These are phyloP conservation scores for Podospora fimiseda DNA, from an alignment of 495 filamentous ascomycete genomes.

Conservation along the genomic window DNA sequence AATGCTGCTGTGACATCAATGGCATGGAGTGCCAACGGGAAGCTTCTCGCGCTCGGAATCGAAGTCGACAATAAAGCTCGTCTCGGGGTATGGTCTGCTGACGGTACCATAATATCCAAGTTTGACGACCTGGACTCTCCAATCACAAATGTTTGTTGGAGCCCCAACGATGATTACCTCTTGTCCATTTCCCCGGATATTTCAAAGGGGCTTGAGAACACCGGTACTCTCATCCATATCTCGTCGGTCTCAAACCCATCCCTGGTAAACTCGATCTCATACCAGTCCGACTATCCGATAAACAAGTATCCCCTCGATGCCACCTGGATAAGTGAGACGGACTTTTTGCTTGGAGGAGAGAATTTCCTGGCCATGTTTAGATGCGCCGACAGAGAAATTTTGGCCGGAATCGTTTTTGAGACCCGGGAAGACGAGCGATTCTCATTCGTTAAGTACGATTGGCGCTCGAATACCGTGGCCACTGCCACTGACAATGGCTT, in stretches of 20 bases:
- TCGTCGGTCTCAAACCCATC: conserved; percentile 33
- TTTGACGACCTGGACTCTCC: conserved; percentile 45
- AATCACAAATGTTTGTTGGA: conserved; percentile 57
- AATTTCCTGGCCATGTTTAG: conserved; percentile 39
- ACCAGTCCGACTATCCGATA: conserved; percentile 41
- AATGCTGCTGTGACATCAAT: conserved; percentile 53
- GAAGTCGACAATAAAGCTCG: conserved; percentile 55
- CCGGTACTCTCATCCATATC: conserved; percentile 44
- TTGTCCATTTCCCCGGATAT: conserved; percentile 48
- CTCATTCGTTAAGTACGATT: conserved; percentile 44
- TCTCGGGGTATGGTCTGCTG: conserved; percentile 60
- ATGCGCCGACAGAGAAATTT: conserved; percentile 34
- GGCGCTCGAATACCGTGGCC: conserved; percentile 37
- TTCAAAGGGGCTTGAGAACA: conserved; percentile 26
- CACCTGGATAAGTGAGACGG: conserved; percentile 52
- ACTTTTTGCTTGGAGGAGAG: conserved; percentile 56
- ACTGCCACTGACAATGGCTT: conserved; percentile 45
- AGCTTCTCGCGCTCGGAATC: conserved; percentile 62
- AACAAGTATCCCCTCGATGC: conserved; percentile 46
- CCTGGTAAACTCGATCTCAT: conserved; percentile 32
- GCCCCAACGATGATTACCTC: conserved; percentile 45
- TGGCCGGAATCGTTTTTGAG: conserved; percentile 32
- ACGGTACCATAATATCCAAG: conserved; percentile 45
- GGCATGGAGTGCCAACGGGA: conserved; percentile 64
- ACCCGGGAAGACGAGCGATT: conserved; percentile 38